Evolutionary conservation across 345 rosid genomes (phyloP).

Genomic region (Eucalyptus marginata): DNA sequence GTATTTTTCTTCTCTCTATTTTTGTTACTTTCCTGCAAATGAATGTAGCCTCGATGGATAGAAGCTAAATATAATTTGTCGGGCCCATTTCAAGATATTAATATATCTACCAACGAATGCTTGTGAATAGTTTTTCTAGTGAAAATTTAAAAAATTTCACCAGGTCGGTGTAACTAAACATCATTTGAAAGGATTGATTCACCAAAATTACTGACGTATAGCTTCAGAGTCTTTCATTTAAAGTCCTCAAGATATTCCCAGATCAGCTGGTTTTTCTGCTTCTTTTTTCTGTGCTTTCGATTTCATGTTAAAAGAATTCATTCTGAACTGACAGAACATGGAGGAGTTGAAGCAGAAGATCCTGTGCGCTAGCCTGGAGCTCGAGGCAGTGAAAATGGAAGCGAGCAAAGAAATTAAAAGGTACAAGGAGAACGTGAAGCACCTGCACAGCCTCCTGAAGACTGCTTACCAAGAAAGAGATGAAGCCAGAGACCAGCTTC

Average conservation of each 20-base stretch:
- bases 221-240: not conserved
- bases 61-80: not conserved
- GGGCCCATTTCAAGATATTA: not conserved
- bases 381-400: not conserved
- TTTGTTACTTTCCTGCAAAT: not conserved
- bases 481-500: conserved; percentile 15
- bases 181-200: not conserved
- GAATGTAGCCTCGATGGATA: not conserved
- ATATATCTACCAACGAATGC: not conserved
- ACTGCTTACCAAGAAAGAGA: conserved; percentile 16
- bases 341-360: conserved; percentile 4
- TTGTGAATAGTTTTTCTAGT: not conserved
- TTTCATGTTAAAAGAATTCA: not conserved
- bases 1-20: not conserved
- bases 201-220: not conserved
- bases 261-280: not conserved
- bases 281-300: not conserved
- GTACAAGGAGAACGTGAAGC: not conserved
- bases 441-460: not conserved
- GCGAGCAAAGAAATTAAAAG: not conserved
- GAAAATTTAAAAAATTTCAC: not conserved
- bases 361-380: not conserved
- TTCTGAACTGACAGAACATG: not conserved
- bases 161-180: not conserved
- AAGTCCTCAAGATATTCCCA: not conserved